phyloP scores from a whole-genome alignment of 108 stramenopile genomes.

The Pelagomonas calceolata region DNA sequence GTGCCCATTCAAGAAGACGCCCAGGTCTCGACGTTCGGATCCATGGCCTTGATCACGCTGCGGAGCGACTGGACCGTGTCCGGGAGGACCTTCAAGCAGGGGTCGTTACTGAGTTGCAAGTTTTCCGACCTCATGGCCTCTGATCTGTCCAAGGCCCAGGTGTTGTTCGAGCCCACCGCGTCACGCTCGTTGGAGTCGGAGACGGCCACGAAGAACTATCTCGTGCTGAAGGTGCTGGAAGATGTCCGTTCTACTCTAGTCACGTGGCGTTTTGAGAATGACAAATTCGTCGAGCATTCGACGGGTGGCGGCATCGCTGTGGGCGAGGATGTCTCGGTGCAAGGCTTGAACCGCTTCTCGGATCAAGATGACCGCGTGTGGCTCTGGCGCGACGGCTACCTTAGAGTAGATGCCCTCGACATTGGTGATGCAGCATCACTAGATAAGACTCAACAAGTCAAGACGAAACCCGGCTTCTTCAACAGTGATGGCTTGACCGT shows the following conservation, averaged over 20 bases:
- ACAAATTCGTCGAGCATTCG: conserved; percentile 47
- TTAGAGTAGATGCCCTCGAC: conserved; percentile 24
- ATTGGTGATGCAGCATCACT: conserved; percentile 1
- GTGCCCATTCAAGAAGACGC: background rate
- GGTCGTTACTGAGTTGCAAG: conserved; percentile 52
- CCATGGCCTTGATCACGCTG: conserved; percentile 51
- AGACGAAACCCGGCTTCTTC: conserved; percentile 54
- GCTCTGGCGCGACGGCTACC: conserved; percentile 31
- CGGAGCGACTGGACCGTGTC: conserved; percentile 63
- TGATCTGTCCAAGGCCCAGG: conserved; percentile 11
- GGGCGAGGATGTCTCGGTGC: conserved; percentile 14
- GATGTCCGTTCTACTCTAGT: conserved; percentile 65
- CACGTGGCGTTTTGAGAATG: conserved; percentile 56
- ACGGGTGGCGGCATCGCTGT: conserved; percentile 32
- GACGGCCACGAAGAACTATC: conserved; percentile 60
- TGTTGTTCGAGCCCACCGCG: conserved; percentile 63
- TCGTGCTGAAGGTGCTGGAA: conserved; percentile 61
- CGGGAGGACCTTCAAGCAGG: conserved; percentile 45
- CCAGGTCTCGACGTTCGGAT: conserved; percentile 23
- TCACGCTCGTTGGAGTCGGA: conserved; percentile 55
- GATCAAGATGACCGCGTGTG: conserved; percentile 28
- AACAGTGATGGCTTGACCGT: conserved; percentile 48
- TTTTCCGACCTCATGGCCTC: conserved; percentile 33
- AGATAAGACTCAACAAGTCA: conserved; percentile 11
- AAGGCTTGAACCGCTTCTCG: conserved; percentile 1